phyloP scores from a whole-genome alignment of 2,329 filamentous ascomycete genomes.

The Echinosphaeria canescens region DNA sequence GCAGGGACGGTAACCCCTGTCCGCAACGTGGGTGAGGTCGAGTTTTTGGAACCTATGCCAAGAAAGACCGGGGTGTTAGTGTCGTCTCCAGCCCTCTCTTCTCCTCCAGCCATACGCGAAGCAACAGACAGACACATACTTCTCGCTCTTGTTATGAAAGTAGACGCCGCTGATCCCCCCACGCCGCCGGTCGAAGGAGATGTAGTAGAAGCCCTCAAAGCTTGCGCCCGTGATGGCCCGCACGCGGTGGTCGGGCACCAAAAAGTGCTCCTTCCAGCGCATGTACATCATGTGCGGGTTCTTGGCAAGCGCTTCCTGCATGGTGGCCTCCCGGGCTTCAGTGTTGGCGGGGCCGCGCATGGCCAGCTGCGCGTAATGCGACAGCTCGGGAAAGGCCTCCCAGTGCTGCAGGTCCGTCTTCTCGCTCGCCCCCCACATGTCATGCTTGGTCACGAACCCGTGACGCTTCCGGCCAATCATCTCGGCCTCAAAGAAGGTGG shows the following conservation, averaged over 20 bases:
- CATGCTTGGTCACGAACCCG: conserved; percentile 77
- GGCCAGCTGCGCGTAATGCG: conserved; percentile 42
- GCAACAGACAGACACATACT: too few relatives aligned
- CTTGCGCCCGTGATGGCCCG: conserved; percentile 82
- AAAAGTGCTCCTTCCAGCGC: conserved; percentile 97
- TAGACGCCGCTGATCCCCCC: conserved; percentile 87
- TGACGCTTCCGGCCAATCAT: conserved; percentile 94
- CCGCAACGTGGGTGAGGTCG: conserved; percentile 71
- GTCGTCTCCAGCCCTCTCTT: too few relatives aligned
- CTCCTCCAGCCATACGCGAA: too few relatives aligned
- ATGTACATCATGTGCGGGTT: conserved; percentile 87
- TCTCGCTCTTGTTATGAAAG: conserved; percentile 95
- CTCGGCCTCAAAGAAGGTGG: conserved; percentile 95
- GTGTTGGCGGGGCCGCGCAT: conserved; percentile 18
- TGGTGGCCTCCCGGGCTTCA: too few relatives aligned
- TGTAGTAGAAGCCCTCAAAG: conserved; percentile 98
- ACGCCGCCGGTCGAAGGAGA: conserved; percentile 86
- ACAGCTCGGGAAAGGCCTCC: conserved; percentile 75
- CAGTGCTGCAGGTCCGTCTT: conserved; percentile 89
- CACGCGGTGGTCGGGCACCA: conserved; percentile 87
- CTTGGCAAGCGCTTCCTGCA: conserved; percentile 33
- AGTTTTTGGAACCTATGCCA: conserved; percentile 77
- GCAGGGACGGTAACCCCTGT: conserved; percentile 63
- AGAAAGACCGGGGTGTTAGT: conserved; percentile 1
- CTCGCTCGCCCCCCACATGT: conserved; percentile 77